phyloP scores from a whole-genome alignment of 768 basidiomycete genomes.

The Mycena pura region DNA sequence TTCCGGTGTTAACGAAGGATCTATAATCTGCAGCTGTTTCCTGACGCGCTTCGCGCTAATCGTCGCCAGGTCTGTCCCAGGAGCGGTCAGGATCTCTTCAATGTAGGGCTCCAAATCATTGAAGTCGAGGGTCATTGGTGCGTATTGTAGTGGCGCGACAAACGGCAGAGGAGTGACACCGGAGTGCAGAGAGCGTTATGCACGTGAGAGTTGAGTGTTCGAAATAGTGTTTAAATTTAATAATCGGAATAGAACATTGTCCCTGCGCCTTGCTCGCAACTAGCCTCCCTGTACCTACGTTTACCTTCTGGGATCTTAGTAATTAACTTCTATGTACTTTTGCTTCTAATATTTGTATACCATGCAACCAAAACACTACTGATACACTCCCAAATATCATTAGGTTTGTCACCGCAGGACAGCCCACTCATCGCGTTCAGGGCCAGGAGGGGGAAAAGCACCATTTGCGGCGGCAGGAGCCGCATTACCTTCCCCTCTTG shows the following conservation, averaged over 20 bases:
- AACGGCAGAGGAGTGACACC: not conserved
- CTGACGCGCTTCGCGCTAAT: constrained; percentile 92
- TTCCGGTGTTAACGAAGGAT: constrained; percentile 61
- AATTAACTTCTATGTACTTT: constrained; percentile 11
- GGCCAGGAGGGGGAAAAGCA: constrained; percentile 66
- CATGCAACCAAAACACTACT: constrained; percentile 17
- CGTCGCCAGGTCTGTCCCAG: constrained; percentile 76
- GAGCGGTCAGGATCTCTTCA: constrained; percentile 73
- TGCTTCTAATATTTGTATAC: constrained; percentile 13
- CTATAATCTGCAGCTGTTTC: constrained; percentile 64
- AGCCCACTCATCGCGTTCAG: constrained; percentile 70
- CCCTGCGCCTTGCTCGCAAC: too few relatives aligned
- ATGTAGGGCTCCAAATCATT: constrained; percentile 65
- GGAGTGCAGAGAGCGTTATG: not conserved
- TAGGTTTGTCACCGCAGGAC: constrained; percentile 53
- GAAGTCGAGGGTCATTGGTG: constrained; percentile 59
- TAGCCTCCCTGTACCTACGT: too few relatives aligned
- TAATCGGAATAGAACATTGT: too few relatives aligned
- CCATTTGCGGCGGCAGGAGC: constrained; percentile 47
- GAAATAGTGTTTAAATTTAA: too few relatives aligned
- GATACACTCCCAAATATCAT: constrained; percentile 26
- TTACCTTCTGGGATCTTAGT: not conserved
- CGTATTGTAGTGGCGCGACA: constrained; percentile 19
- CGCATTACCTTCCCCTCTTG: constrained; percentile 32
- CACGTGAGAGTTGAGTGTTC: not conserved